Evolutionary conservation across 1,139 yeast species (phyloP).

Genomic region (Suhomyces terraborum): DNA sequence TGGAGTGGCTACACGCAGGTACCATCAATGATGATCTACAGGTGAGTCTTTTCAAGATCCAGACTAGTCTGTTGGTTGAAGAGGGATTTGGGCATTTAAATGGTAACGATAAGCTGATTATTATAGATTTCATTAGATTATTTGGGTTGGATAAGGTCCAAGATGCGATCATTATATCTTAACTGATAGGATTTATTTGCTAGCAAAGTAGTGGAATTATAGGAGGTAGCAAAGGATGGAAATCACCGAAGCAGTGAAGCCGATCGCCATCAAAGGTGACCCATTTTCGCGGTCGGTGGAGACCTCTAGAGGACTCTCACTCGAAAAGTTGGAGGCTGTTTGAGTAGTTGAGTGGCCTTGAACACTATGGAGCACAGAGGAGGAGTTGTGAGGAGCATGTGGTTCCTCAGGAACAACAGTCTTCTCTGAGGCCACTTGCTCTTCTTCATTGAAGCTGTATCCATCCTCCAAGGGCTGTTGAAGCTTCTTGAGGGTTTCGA

Average conservation of each 20-base stretch:
- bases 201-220: slow-evolving; percentile 16
- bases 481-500: slow-evolving; percentile 15
- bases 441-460: slow-evolving; percentile 19
- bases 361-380: not conserved
- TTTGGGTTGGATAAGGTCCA: slow-evolving; percentile 20
- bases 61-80: slow-evolving; percentile 17
- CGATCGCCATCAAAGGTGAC: slow-evolving; percentile 16
- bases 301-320: slow-evolving; percentile 1
- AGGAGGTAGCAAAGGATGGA: slow-evolving; percentile 26
- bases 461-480: slow-evolving; percentile 19
- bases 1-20: slow-evolving; percentile 26
- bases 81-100: slow-evolving; percentile 24
- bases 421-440: slow-evolving; percentile 20
- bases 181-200: not conserved
- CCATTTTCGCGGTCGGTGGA: slow-evolving; percentile 22
- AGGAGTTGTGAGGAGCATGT: not conserved
- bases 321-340: slow-evolving; percentile 4
- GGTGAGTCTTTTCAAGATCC: slow-evolving; percentile 20
- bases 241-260: slow-evolving; percentile 21
- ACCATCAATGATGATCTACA: slow-evolving; percentile 21
- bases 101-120: slow-evolving; percentile 12
- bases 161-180: slow-evolving; percentile 10
- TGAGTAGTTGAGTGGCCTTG: not conserved
- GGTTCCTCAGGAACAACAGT: slow-evolving; percentile 19
- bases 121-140: slow-evolving; percentile 21